phyloP scores from a whole-genome alignment of 1,284 basidiomycete genomes.

The Cutaneotrichosporon daszewskae region DNA sequence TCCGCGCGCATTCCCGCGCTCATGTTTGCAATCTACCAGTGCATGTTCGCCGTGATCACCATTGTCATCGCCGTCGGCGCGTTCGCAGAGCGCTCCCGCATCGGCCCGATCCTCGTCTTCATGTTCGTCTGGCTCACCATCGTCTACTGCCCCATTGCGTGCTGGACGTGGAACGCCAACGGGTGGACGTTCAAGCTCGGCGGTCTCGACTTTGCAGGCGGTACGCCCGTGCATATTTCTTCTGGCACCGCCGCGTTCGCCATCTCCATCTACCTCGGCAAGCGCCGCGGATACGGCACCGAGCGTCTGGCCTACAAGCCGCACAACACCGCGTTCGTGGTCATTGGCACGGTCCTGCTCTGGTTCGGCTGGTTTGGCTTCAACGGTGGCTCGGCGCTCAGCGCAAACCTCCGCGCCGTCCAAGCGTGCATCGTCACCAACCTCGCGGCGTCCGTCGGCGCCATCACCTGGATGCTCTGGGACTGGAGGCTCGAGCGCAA shows the following conservation, averaged over 20 bases:
- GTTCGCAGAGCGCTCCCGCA: slow-evolving; percentile 80
- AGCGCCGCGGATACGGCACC: slow-evolving; percentile 82
- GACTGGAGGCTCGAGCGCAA: slow-evolving; percentile 90
- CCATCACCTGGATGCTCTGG: slow-evolving; percentile 91
- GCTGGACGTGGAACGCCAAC: slow-evolving; percentile 88
- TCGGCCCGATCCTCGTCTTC: slow-evolving; percentile 83
- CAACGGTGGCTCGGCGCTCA: slow-evolving; percentile 64
- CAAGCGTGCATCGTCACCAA: slow-evolving; percentile 93
- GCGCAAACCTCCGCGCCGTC: slow-evolving; percentile 80
- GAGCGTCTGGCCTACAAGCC: slow-evolving; percentile 78
- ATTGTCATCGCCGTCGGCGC: slow-evolving; percentile 74
- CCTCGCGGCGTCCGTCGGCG: slow-evolving; percentile 75
- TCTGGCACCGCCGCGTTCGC: slow-evolving; percentile 87
- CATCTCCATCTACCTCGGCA: slow-evolving; percentile 87
- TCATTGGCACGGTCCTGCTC: slow-evolving; percentile 84
- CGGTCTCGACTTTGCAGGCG: slow-evolving; percentile 90
- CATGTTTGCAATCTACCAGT: slow-evolving; percentile 70
- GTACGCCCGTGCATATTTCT: slow-evolving; percentile 87
- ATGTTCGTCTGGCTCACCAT: slow-evolving; percentile 87
- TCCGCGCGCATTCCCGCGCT: slow-evolving; percentile 69
- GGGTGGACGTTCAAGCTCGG: slow-evolving; percentile 79
- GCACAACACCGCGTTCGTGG: slow-evolving; percentile 78
- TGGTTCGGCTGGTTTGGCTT: slow-evolving; percentile 78
- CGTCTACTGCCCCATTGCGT: slow-evolving; percentile 88
- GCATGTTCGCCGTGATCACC: slow-evolving; percentile 53